Conservation (phyloP, 179 eudicot species). For the Patellifolia procumbens region DNA sequence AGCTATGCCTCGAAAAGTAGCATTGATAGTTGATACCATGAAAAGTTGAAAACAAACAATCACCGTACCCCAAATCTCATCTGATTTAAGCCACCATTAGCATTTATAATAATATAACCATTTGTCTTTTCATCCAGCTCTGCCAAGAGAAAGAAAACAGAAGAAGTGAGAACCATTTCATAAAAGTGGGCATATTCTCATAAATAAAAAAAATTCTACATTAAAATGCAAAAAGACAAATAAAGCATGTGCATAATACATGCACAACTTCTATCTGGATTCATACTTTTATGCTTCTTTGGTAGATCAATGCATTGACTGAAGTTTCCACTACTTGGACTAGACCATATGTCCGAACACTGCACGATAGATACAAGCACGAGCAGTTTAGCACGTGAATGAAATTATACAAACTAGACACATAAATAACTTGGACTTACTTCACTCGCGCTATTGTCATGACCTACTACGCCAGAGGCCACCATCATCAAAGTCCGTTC, state of each 20-base stretch:
- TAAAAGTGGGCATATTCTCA: background rate
- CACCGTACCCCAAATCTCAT: constrained; percentile 99
- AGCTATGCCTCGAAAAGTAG: background rate
- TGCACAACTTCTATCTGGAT: constrained; percentile 2
- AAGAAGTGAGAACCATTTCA: constrained; percentile 16
- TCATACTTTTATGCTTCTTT: constrained; percentile 73
- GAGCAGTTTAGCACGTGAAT: constrained; percentile 13
- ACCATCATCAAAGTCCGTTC: constrained; percentile 61
- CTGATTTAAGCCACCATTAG: constrained; percentile 99
- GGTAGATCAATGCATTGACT: constrained; percentile 74
- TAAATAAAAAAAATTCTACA: background rate
- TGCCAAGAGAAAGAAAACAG: constrained; percentile 36
- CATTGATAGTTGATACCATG: too few species aligned
- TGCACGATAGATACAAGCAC: constrained; percentile 35
- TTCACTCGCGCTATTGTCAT: constrained; percentile 41
- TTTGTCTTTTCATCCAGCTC: constrained; percentile 68
- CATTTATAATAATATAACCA: constrained; percentile 89
- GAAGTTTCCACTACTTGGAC: constrained; percentile 78
- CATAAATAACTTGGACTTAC: constrained; percentile 44
- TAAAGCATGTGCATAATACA: constrained; percentile 3
- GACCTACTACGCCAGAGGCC: constrained; percentile 54
- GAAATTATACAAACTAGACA: background rate
- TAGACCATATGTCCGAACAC: constrained; percentile 81
- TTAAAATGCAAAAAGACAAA: background rate
- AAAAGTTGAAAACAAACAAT: constrained; percentile 37